Evolutionary conservation across 257 asterid species (phyloP).

Genomic region (Penstemon eatonii): DNA sequence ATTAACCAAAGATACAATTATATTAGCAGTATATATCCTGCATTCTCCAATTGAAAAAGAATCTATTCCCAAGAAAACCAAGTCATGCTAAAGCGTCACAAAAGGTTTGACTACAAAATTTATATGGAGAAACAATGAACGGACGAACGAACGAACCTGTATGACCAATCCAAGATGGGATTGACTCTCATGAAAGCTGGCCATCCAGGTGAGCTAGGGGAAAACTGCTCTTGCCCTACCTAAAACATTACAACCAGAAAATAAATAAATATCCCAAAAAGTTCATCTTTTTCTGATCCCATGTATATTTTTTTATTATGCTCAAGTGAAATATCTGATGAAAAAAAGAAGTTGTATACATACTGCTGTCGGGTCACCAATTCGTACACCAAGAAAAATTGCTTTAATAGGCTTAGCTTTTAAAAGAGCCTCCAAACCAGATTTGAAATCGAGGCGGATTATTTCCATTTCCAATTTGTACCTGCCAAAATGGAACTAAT

Average conservation of each 20-base stretch:
- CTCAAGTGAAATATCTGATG: slow-evolving; percentile 12
- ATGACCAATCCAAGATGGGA: slow-evolving; percentile 97
- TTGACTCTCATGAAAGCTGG: slow-evolving; percentile 98
- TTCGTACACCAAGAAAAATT: slow-evolving; percentile 90
- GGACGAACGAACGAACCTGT: slow-evolving; percentile 49
- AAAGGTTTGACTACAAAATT: neutral
- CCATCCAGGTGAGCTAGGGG: slow-evolving; percentile 97
- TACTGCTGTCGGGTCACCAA: slow-evolving; percentile 98
- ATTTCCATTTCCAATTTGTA: slow-evolving; percentile 81
- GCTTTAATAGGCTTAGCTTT: slow-evolving; percentile 78
- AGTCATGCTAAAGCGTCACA: too few relatives aligned
- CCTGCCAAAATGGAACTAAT: slow-evolving; percentile 44
- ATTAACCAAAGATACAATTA: neutral
- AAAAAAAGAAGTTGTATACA: slow-evolving; percentile 15
- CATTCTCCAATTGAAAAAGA: neutral
- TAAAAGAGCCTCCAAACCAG: slow-evolving; percentile 84
- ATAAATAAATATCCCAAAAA: neutral
- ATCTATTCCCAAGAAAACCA: too few relatives aligned
- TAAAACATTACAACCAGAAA: slow-evolving; percentile 34
- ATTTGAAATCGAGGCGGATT: slow-evolving; percentile 81
- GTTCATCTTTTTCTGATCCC: slow-evolving; percentile 5
- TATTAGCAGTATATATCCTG: neutral
- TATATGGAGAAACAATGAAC: neutral
- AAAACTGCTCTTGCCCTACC: slow-evolving; percentile 95
- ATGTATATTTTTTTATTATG: slow-evolving; percentile 5